Evolutionary conservation across 2,329 filamentous ascomycete genomes (phyloP), one percentile per base, ranked within the genome.

Genomic region (Alternaria incomplexa): DNA sequence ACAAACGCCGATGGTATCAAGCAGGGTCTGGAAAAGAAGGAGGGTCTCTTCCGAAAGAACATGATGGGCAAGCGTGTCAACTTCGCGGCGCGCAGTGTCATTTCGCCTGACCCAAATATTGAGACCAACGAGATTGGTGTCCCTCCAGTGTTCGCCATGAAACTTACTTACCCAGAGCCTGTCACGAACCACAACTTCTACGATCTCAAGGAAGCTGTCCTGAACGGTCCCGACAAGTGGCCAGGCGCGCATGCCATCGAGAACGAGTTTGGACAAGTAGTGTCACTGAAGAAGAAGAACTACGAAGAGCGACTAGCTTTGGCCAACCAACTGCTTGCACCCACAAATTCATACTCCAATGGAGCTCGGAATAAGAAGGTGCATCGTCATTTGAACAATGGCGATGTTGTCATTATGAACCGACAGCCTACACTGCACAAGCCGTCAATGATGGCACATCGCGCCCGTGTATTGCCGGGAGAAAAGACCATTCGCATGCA

Each of bases 21-120:
- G 82, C 96, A 99, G 78, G 91, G 94, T 77, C 86, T 99, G 26
- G 96, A 99, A 82, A 99, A 99, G 85, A 99, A 99, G 82, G 96
- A 99, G 77, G 96, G 96, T 68, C 86, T 99, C 28, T 99, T 99
- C 85, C 88, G 96, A 73, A 98, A 97, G 85, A 97, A 99, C 81
- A 98, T 99, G 96, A 99, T 99, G 96, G 96, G 96, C 64, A 99
- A 99, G 85, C 93, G 96, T 84, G 96, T 99, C 82, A 98, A 99
- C 80, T 98, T 96, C 79, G 96, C 96, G 53, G 96, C 96, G 40
- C 91, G 96, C 79, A 97, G 92, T 86, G 96, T 99, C 79, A 99
- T 99, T 72, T 98, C 95, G 10, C 96, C 96, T 0, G 96, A 99
- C 77, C 96, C 96, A 3, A 99, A 98, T 76, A 97, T 99, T 74